These are phyloP conservation scores for Fagopyrum esculentum DNA, from an alignment of 148 eudicot genomes.

Conservation along the genomic window DNA sequence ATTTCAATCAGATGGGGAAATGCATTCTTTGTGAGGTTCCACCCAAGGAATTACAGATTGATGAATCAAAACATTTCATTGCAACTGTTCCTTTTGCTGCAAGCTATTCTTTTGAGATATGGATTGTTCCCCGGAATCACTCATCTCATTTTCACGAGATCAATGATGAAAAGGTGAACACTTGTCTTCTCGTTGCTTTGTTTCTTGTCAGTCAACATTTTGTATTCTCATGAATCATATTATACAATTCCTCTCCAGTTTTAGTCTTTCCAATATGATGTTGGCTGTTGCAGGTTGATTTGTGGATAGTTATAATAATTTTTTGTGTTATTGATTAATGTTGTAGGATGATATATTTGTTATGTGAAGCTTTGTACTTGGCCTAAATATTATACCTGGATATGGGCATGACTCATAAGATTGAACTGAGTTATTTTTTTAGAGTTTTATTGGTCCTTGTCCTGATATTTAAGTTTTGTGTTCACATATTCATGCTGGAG, in stretches of 20 bases:
- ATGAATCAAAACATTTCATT: slow-evolving; percentile 61
- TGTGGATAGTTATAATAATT: no score
- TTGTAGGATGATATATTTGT: not conserved
- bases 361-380: not conserved
- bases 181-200: not conserved
- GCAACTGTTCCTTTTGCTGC: slow-evolving; percentile 86
- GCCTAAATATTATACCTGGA: not conserved
- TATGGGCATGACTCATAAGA: not conserved
- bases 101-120: slow-evolving; percentile 79
- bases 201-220: not conserved
- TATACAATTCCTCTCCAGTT: not conserved
- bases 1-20: slow-evolving; percentile 63
- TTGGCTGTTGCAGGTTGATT: not conserved
- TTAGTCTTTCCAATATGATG: not conserved
- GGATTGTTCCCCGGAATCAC: slow-evolving; percentile 80
- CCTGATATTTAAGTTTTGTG: not conserved
- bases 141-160: slow-evolving; percentile 76
- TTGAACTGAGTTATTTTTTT: not conserved
- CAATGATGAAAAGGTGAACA: slow-evolving; percentile 58
- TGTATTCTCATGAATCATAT: not conserved
- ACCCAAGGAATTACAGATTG: slow-evolving; percentile 40
- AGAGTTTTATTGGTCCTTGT: not conserved
- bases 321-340: no score
- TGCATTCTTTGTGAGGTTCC: slow-evolving; percentile 68
- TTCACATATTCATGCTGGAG: not conserved